These are phyloP conservation scores for Penicillium malachiteum DNA, from an alignment of 495 filamentous ascomycete genomes.

Conservation along the genomic window DNA sequence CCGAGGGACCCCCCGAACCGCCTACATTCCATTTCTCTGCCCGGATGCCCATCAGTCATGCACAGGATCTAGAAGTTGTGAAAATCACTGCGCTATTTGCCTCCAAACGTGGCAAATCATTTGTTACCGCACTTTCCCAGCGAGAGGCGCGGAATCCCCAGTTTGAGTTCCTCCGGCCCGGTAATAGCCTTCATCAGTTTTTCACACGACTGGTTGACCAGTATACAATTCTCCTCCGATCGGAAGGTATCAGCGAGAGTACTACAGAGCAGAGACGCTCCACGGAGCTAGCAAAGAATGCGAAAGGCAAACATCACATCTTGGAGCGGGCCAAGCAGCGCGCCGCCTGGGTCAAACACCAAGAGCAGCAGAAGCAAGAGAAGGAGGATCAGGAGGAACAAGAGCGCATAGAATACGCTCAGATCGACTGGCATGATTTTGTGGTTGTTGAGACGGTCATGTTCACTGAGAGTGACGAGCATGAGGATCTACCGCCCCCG, in stretches of 20 bases:
- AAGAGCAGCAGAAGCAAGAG: slow-evolving; percentile 82
- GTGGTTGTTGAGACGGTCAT: slow-evolving; percentile 93
- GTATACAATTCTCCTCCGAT: slow-evolving; percentile 76
- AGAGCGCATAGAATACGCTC: slow-evolving; percentile 78
- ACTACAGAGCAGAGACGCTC: slow-evolving; percentile 68
- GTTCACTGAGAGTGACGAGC: slow-evolving; percentile 87
- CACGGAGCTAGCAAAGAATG: slow-evolving; percentile 72
- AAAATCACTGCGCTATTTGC: slow-evolving; percentile 86
- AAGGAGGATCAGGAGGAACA: slow-evolving; percentile 86
- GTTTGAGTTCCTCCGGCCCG: slow-evolving; percentile 94
- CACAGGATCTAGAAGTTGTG: slow-evolving; percentile 92
- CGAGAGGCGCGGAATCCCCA: slow-evolving; percentile 89
- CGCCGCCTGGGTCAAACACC: slow-evolving; percentile 82
- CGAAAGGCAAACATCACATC: slow-evolving; percentile 74
- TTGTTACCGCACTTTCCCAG: slow-evolving; percentile 83
- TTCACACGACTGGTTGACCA: slow-evolving; percentile 91
- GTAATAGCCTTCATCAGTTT: slow-evolving; percentile 93
- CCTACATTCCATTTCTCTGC: slow-evolving; percentile 91
- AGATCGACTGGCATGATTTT: slow-evolving; percentile 98
- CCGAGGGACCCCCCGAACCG: slow-evolving; percentile 82
- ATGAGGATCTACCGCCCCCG: slow-evolving; percentile 81
- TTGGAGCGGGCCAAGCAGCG: slow-evolving; percentile 77
- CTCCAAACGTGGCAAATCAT: slow-evolving; percentile 85
- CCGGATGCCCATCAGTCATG: slow-evolving; percentile 94
- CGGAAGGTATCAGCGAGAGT: slow-evolving; percentile 65